Conservation (phyloP, 192 early-diverging fungal species). For the Jimgerdemannia lactiflua region DNA sequence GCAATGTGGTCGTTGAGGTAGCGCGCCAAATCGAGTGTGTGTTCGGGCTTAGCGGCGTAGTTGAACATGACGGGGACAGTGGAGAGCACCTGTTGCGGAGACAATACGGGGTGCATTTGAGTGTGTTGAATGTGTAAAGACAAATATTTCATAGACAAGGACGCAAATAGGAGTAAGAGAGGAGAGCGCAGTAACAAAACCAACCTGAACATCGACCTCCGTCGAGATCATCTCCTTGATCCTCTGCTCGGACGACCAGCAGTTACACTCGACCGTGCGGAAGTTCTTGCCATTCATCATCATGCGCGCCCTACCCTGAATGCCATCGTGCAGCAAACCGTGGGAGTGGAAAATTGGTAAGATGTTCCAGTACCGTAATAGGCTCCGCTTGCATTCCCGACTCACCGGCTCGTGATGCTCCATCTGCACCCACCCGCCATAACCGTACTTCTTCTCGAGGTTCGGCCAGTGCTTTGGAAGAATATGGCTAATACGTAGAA, state of each 20-base stretch:
- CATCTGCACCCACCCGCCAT: slow-evolving; percentile 46
- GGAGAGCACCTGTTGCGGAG: slow-evolving; percentile 46
- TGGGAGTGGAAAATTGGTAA: no score
- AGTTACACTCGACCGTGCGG: slow-evolving; percentile 65
- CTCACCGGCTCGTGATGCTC: slow-evolving; percentile 37
- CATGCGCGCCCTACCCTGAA: slow-evolving; percentile 60
- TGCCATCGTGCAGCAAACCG: neutral
- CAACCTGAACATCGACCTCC: slow-evolving; percentile 53
- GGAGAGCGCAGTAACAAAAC: neutral
- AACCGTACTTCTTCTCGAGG: slow-evolving; percentile 58
- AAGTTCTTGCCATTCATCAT: slow-evolving; percentile 69
- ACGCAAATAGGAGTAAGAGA: neutral
- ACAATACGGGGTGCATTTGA: no score
- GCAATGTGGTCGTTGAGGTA: slow-evolving; percentile 58
- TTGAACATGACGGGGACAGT: slow-evolving; percentile 68
- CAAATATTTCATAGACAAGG: no score
- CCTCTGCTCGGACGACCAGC: slow-evolving; percentile 61
- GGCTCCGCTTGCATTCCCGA: neutral
- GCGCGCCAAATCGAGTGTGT: slow-evolving; percentile 50
- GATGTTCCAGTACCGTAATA: no score
- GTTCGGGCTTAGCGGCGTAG: slow-evolving; percentile 47
- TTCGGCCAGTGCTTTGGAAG: slow-evolving; percentile 61
- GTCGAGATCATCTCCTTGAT: slow-evolving; percentile 51
- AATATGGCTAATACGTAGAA: slow-evolving; percentile 46
- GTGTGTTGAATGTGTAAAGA: no score